Percentiles rank a stretch among this genome's conserved stretches.
Evolutionary conservation across 148 eudicot genomes (phyloP).

Genomic region (Polygonum maritimum): DNA sequence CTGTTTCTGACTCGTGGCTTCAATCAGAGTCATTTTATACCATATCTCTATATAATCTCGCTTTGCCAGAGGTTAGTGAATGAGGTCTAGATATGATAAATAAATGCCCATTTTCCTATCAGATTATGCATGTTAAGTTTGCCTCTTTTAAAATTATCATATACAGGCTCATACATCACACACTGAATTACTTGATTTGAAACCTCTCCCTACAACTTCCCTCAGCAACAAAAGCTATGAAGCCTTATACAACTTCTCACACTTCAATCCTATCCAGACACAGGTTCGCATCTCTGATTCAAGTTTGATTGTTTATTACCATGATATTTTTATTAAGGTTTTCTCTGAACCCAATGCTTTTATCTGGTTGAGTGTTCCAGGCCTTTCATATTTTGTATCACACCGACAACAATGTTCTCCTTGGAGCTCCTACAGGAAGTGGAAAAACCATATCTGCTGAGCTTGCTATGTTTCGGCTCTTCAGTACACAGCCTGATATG

Average conservation of each 20-base stretch:
- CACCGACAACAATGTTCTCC: slow-evolving; percentile 74
- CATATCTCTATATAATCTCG: slow-evolving; percentile 81
- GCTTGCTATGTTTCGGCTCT: slow-evolving; percentile 95
- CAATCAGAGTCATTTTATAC: slow-evolving; percentile 87
- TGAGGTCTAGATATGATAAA: not conserved
- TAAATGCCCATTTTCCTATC: not conserved
- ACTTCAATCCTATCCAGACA: slow-evolving; percentile 98
- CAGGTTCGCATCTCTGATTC: slow-evolving; percentile 9
- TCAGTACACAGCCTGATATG: slow-evolving; percentile 93
- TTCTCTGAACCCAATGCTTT: not conserved
- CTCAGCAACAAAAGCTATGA: slow-evolving; percentile 73
- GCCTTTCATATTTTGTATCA: slow-evolving; percentile 88
- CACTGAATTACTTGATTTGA: slow-evolving; percentile 88
- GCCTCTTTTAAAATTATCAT: not conserved
- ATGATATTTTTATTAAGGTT: not conserved
- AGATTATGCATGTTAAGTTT: not conserved
- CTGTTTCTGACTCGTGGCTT: slow-evolving; percentile 95
- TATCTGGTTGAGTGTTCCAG: slow-evolving; percentile 23
- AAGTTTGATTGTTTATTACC: not conserved
- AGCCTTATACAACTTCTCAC: slow-evolving; percentile 78
- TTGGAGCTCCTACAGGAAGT: slow-evolving; percentile 99
- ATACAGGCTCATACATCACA: slow-evolving; percentile 56
- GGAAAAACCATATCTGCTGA: slow-evolving; percentile 99
- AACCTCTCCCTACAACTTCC: slow-evolving; percentile 88
- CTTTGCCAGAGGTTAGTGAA: slow-evolving; percentile 74